Percentiles rank a stretch among this genome's conserved stretches.
Evolutionary conservation across 805 yeast genomes (phyloP).

Genomic region (Yamadazyma endophytica): DNA sequence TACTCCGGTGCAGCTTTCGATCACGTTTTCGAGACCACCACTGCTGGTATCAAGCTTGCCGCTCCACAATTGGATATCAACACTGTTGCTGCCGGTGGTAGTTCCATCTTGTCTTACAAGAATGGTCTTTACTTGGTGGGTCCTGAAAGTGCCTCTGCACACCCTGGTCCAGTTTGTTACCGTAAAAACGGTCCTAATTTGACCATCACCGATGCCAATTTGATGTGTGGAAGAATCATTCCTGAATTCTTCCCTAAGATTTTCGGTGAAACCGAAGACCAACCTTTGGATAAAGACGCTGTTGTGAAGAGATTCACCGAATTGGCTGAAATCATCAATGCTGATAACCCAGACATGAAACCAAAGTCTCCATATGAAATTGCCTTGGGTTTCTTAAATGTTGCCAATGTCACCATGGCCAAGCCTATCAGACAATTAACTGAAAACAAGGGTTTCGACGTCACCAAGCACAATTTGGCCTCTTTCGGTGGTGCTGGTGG

Average conservation of each 20-base stretch:
- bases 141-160: slow-evolving; percentile 32
- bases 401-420: slow-evolving; percentile 28
- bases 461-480: slow-evolving; percentile 24
- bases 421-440: slow-evolving; percentile 28
- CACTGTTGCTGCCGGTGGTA: slow-evolving; percentile 44
- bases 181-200: slow-evolving; percentile 30
- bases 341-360: slow-evolving; percentile 47
- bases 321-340: slow-evolving; percentile 43
- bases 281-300: slow-evolving; percentile 22
- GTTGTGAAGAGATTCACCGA: slow-evolving; percentile 49
- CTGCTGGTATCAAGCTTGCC: slow-evolving; percentile 78
- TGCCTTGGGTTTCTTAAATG: slow-evolving; percentile 27
- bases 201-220: slow-evolving; percentile 33
- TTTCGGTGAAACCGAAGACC: slow-evolving; percentile 30
- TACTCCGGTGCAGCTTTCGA: slow-evolving; percentile 59
- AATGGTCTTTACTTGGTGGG: slow-evolving; percentile 34
- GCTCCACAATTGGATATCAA: slow-evolving; percentile 40
- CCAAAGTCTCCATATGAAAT: slow-evolving; percentile 23
- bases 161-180: slow-evolving; percentile 36
- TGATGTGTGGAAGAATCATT: slow-evolving; percentile 27
- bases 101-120: slow-evolving; percentile 29
- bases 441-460: slow-evolving; percentile 26
- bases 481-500: slow-evolving; percentile 34
- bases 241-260: slow-evolving; percentile 35
- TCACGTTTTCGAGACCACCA: slow-evolving; percentile 78